Evolutionary conservation across 495 filamentous ascomycete species (phyloP).

Genomic region (Trichoderma parareesei): DNA sequence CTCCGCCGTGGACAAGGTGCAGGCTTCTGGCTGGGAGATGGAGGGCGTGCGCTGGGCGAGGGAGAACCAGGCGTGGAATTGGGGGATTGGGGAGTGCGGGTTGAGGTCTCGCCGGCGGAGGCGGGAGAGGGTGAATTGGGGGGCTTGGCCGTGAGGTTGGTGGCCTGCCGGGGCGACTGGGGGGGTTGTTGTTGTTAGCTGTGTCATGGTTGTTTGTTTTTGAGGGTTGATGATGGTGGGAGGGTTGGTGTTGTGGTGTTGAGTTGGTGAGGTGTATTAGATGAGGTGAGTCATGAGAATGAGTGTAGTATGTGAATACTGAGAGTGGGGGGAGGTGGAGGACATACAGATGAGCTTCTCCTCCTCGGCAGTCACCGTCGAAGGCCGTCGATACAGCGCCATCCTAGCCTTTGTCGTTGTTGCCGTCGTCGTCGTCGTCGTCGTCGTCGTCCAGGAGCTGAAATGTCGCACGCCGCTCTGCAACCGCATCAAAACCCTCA

Average conservation of each 20-base stretch:
- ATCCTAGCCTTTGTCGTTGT: not conserved
- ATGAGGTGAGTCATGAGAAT: not conserved
- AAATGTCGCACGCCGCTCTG: not conserved
- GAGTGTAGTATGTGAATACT: not conserved
- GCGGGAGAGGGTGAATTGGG: constrained; percentile 80
- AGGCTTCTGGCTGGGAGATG: constrained; percentile 67
- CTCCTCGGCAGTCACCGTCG: not conserved
- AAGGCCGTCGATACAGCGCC: not conserved
- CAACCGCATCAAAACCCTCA: not conserved
- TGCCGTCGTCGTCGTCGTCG: not conserved
- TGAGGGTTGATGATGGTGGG: not conserved
- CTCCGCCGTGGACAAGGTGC: constrained; percentile 73
- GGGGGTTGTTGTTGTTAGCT: too few species aligned
- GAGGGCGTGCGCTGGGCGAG: constrained; percentile 48
- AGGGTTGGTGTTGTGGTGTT: not conserved
- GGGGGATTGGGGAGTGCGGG: constrained; percentile 52
- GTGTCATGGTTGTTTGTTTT: not conserved
- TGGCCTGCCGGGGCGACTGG: constrained; percentile 8
- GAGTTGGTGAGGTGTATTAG: not conserved
- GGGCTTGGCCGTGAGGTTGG: constrained; percentile 62
- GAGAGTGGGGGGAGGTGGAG: not conserved
- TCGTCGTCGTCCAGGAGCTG: not conserved
- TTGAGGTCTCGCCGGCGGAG: constrained; percentile 59
- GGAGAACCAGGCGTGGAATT: constrained; percentile 84
- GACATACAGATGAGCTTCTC: constrained; percentile 11